Evolutionary conservation across 805 yeast species (phyloP).

Genomic region (Saccharomycopsis synnaedendra): DNA sequence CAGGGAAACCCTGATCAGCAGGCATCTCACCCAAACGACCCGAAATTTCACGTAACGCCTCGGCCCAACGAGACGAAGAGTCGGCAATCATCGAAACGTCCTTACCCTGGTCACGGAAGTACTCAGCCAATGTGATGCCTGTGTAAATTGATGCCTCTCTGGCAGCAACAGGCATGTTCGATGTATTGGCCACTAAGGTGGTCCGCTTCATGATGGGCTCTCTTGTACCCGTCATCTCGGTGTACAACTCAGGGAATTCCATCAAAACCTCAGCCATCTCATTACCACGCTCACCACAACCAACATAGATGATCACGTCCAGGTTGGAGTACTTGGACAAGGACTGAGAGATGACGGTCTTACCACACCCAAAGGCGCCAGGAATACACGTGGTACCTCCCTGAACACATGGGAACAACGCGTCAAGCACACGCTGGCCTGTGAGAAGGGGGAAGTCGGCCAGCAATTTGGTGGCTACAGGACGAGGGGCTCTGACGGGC

Average conservation of each 20-base stretch:
- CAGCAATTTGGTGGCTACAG: slow-evolving; percentile 85
- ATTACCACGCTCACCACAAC: slow-evolving; percentile 95
- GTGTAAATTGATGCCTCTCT: slow-evolving; percentile 99
- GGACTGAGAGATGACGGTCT: slow-evolving; percentile 96
- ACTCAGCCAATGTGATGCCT: slow-evolving; percentile 97
- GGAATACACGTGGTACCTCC: slow-evolving; percentile 99
- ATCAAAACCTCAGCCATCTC: slow-evolving; percentile 99
- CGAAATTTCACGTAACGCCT: slow-evolving; percentile 98
- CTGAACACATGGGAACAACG: slow-evolving; percentile 97
- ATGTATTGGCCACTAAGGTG: slow-evolving; percentile 94
- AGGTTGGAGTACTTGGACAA: slow-evolving; percentile 96
- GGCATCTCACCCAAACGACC: slow-evolving; percentile 99
- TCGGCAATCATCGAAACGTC: slow-evolving; percentile 99
- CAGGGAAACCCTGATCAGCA: slow-evolving; percentile 99
- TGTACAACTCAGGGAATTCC: slow-evolving; percentile 97
- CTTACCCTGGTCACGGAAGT: slow-evolving; percentile 99
- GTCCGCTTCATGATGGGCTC: slow-evolving; percentile 99
- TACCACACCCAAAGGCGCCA: slow-evolving; percentile 99
- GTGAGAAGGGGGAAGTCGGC: slow-evolving; percentile 95
- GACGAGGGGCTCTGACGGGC: slow-evolving; percentile 99
- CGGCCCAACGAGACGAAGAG: slow-evolving; percentile 99
- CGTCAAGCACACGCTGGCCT: slow-evolving; percentile 97
- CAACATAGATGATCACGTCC: slow-evolving; percentile 91
- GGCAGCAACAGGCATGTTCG: slow-evolving; percentile 99
- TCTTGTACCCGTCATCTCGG: slow-evolving; percentile 83